Conservation (phyloP, 768 basidiomycete species). For the Panaeolus papilionaceus region DNA sequence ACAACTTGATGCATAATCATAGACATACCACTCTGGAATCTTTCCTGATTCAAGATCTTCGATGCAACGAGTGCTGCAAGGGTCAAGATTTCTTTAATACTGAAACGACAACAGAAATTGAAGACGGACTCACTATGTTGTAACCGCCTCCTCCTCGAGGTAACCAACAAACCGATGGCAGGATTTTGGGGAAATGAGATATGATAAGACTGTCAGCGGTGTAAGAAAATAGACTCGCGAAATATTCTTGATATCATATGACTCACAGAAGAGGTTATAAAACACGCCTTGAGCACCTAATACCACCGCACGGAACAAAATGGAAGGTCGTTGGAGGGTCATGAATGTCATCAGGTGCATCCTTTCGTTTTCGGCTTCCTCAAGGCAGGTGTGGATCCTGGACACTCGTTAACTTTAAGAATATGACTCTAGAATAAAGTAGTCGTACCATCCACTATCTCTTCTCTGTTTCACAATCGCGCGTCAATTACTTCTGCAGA, state of each 20-base stretch:
- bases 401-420: constrained; percentile 55
- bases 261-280: constrained; percentile 86
- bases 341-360: constrained; percentile 99
- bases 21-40: constrained; percentile 80
- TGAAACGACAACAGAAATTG: constrained; percentile 5
- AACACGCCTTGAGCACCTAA: constrained; percentile 93
- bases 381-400: constrained; percentile 93
- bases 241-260: constrained; percentile 4
- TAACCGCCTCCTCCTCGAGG: constrained; percentile 94
- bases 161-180: constrained; percentile 93
- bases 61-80: constrained; percentile 76
- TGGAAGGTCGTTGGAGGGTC: constrained; percentile 82
- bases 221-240: constrained; percentile 19
- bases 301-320: constrained; percentile 81
- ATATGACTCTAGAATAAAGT: constrained; percentile 27
- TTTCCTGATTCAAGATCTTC: constrained; percentile 81
- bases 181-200: constrained; percentile 74
- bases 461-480: constrained; percentile 41
- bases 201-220: constrained; percentile 65
- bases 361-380: constrained; percentile 97
- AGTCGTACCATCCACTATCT: constrained; percentile 55
- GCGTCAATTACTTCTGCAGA: not conserved
- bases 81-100: not conserved
- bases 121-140: constrained; percentile 75
- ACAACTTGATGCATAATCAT: not conserved